Base-by-base conservation (phyloP, 1,139 yeast genomes). In the Sugiyamaella grinbergsii region DNA sequence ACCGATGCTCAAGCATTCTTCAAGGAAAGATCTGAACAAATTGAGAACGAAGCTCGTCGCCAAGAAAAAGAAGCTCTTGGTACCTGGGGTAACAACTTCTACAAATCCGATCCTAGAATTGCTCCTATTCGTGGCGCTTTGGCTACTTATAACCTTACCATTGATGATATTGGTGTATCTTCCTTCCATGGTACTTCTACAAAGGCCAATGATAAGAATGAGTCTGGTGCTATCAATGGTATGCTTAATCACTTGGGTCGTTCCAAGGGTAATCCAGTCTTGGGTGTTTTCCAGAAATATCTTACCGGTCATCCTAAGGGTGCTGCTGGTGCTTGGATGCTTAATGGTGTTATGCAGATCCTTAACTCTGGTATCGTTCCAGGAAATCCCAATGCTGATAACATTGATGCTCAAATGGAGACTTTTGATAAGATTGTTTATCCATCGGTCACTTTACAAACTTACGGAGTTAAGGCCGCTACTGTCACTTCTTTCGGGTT, bases 301-400 rank as follows among this genome's bases (percentile, higher is more conserved):
- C 81, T 93, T 68, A 93, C 99, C 65, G 99, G 98, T 75, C 99
- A 93, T 78, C 98, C 98, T 67, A 93, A 93, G 85, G 99, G 98
- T 81, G 98, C 98, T 63, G 99, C 99, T 53, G 98, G 98, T 80
- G 98, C 99, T 57, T 93, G 98, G 98, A 93, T 94, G 98, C 78
- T 93, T 80, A 94, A 93, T 73, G 99, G 99, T 74, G 96, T 91
- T 56, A 77, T 93, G 62, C 99, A 93, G 78, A 85, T 91, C 61
- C 78, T 93, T 71, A 85, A 88, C 75, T 72, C 88, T 65, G 98
- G 98, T 73, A 69, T 91, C 65, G 96, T 93, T 64, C 99, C 99
- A 62, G 99, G 99, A 73, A 93, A 93, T 80, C 83, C 97, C 74
- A 94, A 94, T 68, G 98, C 98, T 54, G 99, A 93, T 73, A 93